These are phyloP conservation scores for Mycena capillaripes DNA, from an alignment of 768 basidiomycete genomes.

Conservation along the genomic window DNA sequence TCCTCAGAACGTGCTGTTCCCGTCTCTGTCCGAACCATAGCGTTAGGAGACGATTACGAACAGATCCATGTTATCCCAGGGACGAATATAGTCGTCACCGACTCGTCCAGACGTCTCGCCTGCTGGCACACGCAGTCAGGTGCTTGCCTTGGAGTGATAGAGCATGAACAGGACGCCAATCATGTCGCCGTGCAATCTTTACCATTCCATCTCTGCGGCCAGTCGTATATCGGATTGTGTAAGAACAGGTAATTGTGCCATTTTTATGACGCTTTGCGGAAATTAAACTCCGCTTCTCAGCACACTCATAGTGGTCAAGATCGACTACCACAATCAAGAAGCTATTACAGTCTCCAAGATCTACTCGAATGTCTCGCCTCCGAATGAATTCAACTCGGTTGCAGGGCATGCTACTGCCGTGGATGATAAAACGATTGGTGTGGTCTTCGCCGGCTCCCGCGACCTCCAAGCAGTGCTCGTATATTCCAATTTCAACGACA, in stretches of 20 bases:
- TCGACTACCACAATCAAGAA: not conserved
- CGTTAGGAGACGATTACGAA: not conserved
- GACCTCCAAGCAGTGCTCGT: conserved; percentile 1
- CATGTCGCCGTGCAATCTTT: not conserved
- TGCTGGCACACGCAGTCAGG: conserved; percentile 17
- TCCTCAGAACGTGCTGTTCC: not conserved
- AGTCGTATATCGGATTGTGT: conserved; percentile 8
- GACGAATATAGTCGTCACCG: conserved; percentile 17
- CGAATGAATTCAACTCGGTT: not conserved
- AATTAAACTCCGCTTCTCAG: not conserved
- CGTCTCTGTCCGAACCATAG: not conserved
- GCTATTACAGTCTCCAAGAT: not conserved
- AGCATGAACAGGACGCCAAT: not conserved
- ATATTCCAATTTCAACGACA: conserved; percentile 6
- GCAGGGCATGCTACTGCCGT: not conserved
- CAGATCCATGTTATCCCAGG: conserved; percentile 20
- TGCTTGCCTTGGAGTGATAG: not conserved
- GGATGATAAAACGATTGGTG: not conserved
- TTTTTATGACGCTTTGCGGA: not conserved
- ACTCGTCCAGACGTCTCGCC: not conserved
- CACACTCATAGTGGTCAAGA: not conserved
- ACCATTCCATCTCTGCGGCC: not conserved
- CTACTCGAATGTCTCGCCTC: not conserved
- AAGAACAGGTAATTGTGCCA: not conserved
- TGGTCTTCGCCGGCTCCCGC: not conserved